Evolutionary conservation across 257 asterid species (phyloP).

Genomic region (Nicotiana undulata): DNA sequence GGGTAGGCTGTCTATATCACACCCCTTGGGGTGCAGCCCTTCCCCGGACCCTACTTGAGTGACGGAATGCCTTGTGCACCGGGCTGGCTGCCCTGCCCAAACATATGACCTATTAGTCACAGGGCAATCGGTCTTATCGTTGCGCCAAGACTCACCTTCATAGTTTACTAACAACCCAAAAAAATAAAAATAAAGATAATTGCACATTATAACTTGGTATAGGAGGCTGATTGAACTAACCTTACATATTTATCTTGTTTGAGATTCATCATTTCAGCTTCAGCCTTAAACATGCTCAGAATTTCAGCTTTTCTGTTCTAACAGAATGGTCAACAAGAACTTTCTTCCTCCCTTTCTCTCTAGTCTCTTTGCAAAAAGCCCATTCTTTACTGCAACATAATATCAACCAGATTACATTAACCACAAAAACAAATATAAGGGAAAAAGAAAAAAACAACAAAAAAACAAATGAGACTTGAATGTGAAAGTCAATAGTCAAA

Average conservation of each 20-base stretch:
- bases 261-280: slow-evolving; percentile 11
- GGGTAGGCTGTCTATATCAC: too few species aligned
- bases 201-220: not conserved
- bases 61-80: too few species aligned
- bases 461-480: not conserved
- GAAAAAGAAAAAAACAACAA: not conserved
- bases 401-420: not conserved
- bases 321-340: not conserved
- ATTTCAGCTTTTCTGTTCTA: not conserved
- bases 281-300: not conserved
- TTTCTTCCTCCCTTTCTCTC: not conserved
- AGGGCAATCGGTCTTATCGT: too few species aligned
- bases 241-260: slow-evolving; percentile 23
- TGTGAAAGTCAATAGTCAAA: not conserved
- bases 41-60: too few species aligned
- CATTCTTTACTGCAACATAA: not conserved
- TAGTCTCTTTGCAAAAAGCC: not conserved
- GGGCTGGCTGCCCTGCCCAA: too few species aligned
- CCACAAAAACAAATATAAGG: not conserved
- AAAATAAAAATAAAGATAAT: not conserved
- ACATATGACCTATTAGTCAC: too few species aligned
- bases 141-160: not conserved
- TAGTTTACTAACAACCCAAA: not conserved
- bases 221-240: not conserved
- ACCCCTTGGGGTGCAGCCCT: too few species aligned